These are phyloP conservation scores for Hypoxylon sp. DNA, from an alignment of 2,329 filamentous ascomycete genomes.

Conservation along the genomic window DNA sequence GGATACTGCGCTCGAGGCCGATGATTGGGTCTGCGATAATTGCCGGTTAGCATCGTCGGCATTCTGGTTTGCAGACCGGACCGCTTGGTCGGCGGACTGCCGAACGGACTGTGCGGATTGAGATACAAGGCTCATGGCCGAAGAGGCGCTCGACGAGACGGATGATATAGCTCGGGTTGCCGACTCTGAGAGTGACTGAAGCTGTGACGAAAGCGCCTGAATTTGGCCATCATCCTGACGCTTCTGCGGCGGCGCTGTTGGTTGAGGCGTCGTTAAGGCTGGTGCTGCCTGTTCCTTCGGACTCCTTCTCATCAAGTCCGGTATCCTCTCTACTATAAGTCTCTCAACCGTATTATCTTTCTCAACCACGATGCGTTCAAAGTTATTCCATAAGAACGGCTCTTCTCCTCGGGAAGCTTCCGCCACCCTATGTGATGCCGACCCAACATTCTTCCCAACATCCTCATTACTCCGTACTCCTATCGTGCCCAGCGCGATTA, in stretches of 20 bases:
- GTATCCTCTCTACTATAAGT: slow-evolving; percentile 41
- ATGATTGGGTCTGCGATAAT: slow-evolving; percentile 52
- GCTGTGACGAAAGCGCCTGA: slow-evolving; percentile 52
- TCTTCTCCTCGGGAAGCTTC: slow-evolving; percentile 22
- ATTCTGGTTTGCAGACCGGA: slow-evolving; percentile 50
- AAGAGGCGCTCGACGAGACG: slow-evolving; percentile 53
- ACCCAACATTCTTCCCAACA: slow-evolving; percentile 24
- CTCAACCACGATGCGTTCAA: slow-evolving; percentile 41
- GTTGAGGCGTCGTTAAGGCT: slow-evolving; percentile 43
- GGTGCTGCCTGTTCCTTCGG: slow-evolving; percentile 45
- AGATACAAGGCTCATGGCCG: slow-evolving; percentile 49
- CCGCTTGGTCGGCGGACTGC: slow-evolving; percentile 53
- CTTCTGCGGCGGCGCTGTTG: slow-evolving; percentile 49
- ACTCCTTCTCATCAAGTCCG: slow-evolving; percentile 30
- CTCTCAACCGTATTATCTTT: slow-evolving; percentile 30
- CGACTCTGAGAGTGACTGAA: slow-evolving; percentile 52
- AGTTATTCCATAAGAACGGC: slow-evolving; percentile 40
- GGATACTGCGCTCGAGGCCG: slow-evolving; percentile 52
- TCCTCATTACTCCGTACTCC: slow-evolving; percentile 47
- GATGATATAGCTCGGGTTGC: slow-evolving; percentile 52
- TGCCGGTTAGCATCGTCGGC: slow-evolving; percentile 52
- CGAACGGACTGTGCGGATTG: slow-evolving; percentile 52
- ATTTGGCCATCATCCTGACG: slow-evolving; percentile 53
- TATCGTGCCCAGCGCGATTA: slow-evolving; percentile 53
- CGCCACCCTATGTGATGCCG: slow-evolving; percentile 8